Conservation (phyloP, 345 rosid genomes). For the Capsella bursapastoris region DNA sequence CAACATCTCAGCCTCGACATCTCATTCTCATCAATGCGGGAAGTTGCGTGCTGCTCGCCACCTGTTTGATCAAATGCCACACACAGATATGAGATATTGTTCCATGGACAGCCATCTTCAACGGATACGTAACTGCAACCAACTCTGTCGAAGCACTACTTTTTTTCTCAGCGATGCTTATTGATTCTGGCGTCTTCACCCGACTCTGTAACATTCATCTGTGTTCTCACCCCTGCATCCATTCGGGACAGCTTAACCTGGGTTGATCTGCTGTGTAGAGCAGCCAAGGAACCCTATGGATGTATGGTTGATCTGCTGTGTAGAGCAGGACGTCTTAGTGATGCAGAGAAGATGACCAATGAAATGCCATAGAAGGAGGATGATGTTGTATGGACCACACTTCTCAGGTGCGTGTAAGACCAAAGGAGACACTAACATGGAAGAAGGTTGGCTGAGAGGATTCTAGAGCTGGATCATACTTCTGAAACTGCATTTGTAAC, state of each 20-base stretch:
- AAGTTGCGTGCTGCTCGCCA: too few species aligned
- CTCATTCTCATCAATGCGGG: too few species aligned
- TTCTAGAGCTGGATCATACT: constrained; percentile 69
- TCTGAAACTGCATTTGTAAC: constrained; percentile 79
- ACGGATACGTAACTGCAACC: too few species aligned
- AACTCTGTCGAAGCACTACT: too few species aligned
- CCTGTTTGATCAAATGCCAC: too few species aligned
- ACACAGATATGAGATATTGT: constrained; percentile 45
- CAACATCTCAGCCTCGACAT: too few species aligned
- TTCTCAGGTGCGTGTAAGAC: constrained; percentile 68
- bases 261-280: too few species aligned
- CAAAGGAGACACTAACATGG: constrained; percentile 69
- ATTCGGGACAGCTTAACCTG: constrained; percentile 72
- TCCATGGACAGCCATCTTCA: constrained; percentile 67
- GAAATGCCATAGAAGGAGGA: constrained; percentile 70
- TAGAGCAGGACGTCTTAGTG: constrained; percentile 67
- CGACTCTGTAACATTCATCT: constrained; percentile 75
- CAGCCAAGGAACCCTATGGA: constrained; percentile 80
- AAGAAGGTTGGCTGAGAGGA: constrained; percentile 59
- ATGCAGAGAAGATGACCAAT: constrained; percentile 75
- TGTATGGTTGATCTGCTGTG: constrained; percentile 92
- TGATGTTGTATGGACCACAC: constrained; percentile 84
- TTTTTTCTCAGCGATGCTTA: too few species aligned
- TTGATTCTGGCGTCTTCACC: constrained; percentile 38
- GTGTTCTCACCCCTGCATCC: constrained; percentile 77